Percentiles rank a stretch among this genome's conserved stretches.
phyloP scores from a whole-genome alignment of 2,329 filamentous ascomycete genomes.

The Cladophialophora carrionii region DNA sequence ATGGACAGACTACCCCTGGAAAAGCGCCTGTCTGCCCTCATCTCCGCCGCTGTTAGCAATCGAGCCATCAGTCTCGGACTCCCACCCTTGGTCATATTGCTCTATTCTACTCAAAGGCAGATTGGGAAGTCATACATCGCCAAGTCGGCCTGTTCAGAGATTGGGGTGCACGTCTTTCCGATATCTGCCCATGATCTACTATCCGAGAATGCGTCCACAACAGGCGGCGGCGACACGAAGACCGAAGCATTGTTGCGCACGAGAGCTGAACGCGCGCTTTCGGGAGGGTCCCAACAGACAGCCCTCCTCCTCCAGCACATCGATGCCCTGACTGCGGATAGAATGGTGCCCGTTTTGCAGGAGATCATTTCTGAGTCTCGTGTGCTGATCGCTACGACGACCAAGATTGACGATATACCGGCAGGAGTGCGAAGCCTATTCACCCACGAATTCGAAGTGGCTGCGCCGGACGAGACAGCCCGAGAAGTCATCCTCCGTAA shows the following conservation, averaged over 20 bases:
- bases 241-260: slow-evolving; percentile 89
- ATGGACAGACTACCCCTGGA: slow-evolving; percentile 63
- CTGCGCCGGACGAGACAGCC: slow-evolving; percentile 87
- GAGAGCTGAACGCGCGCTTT: slow-evolving; percentile 83
- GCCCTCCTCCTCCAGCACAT: slow-evolving; percentile 85
- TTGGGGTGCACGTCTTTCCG: slow-evolving; percentile 84
- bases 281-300: slow-evolving; percentile 82
- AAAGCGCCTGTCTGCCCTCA: slow-evolving; percentile 77
- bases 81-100: slow-evolving; percentile 82
- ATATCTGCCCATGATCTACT: slow-evolving; percentile 93
- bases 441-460: slow-evolving; percentile 93
- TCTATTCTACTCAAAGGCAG: slow-evolving; percentile 88
- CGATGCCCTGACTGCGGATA: slow-evolving; percentile 86
- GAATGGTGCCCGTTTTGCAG: slow-evolving; percentile 82
- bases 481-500: slow-evolving; percentile 82
- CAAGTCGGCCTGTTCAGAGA: slow-evolving; percentile 76
- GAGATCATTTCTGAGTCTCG: slow-evolving; percentile 78
- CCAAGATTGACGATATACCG: slow-evolving; percentile 90
- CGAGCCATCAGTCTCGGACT: slow-evolving; percentile 84
- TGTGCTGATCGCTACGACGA: slow-evolving; percentile 90
- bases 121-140: slow-evolving; percentile 89
- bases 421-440: slow-evolving; percentile 89
- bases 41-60: slow-evolving; percentile 85
- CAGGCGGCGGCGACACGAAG: slow-evolving; percentile 87
- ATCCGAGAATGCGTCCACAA: slow-evolving; percentile 73